These are phyloP conservation scores for Vigna reflexopilosa DNA, from an alignment of 306 rosid genomes.

Conservation along the genomic window DNA sequence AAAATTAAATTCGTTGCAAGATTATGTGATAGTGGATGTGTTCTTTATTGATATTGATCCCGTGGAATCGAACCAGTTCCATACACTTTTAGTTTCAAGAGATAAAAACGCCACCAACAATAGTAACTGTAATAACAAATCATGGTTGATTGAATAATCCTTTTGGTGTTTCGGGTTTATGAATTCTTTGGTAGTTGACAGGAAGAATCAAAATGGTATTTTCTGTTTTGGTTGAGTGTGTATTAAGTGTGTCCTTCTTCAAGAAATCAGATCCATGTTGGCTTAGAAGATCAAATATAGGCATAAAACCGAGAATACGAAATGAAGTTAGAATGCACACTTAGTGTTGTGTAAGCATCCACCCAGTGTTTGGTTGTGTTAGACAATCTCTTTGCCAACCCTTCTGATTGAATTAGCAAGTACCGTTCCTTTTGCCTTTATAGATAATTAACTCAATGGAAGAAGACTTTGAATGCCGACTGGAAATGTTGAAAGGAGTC, in stretches of 20 bases:
- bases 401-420: constrained; percentile 11
- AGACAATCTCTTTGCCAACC: background rate
- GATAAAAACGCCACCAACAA: background rate
- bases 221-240: background rate
- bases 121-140: background rate
- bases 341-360: background rate
- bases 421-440: background rate
- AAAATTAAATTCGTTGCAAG: background rate
- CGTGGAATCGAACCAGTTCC: background rate
- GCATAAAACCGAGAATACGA: background rate
- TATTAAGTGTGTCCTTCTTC: background rate
- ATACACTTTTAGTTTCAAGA: background rate
- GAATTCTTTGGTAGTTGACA: background rate
- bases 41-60: background rate
- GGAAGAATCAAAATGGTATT: background rate
- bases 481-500: background rate
- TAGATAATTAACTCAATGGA: background rate
- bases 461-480: background rate
- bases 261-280: constrained; percentile 1
- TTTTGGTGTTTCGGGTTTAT: constrained; percentile 8
- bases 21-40: background rate
- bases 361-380: background rate
- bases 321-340: background rate
- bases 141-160: background rate
- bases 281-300: background rate